These are phyloP conservation scores for Monosporozyma servazzii DNA, from an alignment of 805 yeast species.

Conservation along the genomic window DNA sequence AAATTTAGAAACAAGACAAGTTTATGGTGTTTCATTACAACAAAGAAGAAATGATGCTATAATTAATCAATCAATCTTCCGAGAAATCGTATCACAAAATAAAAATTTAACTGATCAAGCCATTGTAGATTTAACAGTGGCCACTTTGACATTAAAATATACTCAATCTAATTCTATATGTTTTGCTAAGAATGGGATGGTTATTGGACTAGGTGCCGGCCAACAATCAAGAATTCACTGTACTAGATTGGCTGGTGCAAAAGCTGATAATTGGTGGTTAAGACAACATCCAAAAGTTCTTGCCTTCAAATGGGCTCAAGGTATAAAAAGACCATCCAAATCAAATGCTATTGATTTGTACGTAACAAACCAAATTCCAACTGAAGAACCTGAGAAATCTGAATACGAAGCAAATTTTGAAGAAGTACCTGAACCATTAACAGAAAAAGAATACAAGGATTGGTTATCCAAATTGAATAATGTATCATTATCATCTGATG, in stretches of 20 bases:
- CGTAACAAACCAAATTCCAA: constrained; percentile 88
- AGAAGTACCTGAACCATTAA: constrained; percentile 73
- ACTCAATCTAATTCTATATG: constrained; percentile 98
- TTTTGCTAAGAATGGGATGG: constrained; percentile 99
- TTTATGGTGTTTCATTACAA: constrained; percentile 88
- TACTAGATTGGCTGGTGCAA: constrained; percentile 98
- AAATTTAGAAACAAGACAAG: constrained; percentile 79
- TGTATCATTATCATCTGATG: constrained; percentile 93
- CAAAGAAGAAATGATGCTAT: constrained; percentile 98
- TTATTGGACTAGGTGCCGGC: constrained; percentile 98
- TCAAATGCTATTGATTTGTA: constrained; percentile 93
- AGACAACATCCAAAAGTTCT: constrained; percentile 96
- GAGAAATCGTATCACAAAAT: constrained; percentile 83
- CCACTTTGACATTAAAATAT: constrained; percentile 93
- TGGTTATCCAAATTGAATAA: constrained; percentile 75
- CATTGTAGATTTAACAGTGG: constrained; percentile 85
- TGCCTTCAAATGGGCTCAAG: constrained; percentile 94
- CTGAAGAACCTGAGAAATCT: constrained; percentile 80
- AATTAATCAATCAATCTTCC: constrained; percentile 80
- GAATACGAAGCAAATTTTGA: constrained; percentile 89
- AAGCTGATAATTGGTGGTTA: constrained; percentile 99
- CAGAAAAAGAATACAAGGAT: constrained; percentile 72
- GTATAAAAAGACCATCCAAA: constrained; percentile 97
- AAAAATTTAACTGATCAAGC: constrained; percentile 88
- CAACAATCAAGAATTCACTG: constrained; percentile 99